phyloP scores from a whole-genome alignment of 2,329 filamentous ascomycete species.

The Epichloe elymi region DNA sequence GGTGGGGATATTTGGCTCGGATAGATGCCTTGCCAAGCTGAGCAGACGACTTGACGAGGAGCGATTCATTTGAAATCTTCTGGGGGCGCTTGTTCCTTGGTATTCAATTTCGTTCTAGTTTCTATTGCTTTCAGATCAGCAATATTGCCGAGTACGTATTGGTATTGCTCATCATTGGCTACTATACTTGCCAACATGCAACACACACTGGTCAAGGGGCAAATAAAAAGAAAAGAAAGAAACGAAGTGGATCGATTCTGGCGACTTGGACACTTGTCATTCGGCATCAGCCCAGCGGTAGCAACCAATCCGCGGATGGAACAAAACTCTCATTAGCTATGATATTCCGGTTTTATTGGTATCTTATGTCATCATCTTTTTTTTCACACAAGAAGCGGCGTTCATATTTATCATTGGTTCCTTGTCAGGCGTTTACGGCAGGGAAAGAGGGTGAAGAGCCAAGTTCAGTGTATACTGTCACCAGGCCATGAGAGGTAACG shows the following conservation, averaged over 20 bases:
- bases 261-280: background rate
- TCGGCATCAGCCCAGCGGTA: background rate
- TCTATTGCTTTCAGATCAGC: too few relatives aligned
- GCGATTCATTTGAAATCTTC: background rate
- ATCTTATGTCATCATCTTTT: background rate
- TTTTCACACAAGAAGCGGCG: conserved; percentile 12
- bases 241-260: too few relatives aligned
- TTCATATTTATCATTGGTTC: conserved; percentile 7
- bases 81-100: too few relatives aligned
- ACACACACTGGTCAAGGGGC: too few relatives aligned
- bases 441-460: conserved; percentile 15
- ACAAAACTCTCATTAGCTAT: background rate
- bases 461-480: conserved; percentile 17
- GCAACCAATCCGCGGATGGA: background rate
- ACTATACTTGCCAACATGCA: too few relatives aligned
- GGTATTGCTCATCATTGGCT: too few relatives aligned
- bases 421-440: conserved; percentile 19
- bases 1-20: background rate
- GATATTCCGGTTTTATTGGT: background rate
- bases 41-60: background rate
- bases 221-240: too few relatives aligned
- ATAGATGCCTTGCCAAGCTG: background rate
- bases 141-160: too few relatives aligned
- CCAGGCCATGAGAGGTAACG: conserved; percentile 10
- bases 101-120: too few relatives aligned